Evolutionary conservation across 805 yeast species (phyloP).

Genomic region (Kodamaea kakaduensis): DNA sequence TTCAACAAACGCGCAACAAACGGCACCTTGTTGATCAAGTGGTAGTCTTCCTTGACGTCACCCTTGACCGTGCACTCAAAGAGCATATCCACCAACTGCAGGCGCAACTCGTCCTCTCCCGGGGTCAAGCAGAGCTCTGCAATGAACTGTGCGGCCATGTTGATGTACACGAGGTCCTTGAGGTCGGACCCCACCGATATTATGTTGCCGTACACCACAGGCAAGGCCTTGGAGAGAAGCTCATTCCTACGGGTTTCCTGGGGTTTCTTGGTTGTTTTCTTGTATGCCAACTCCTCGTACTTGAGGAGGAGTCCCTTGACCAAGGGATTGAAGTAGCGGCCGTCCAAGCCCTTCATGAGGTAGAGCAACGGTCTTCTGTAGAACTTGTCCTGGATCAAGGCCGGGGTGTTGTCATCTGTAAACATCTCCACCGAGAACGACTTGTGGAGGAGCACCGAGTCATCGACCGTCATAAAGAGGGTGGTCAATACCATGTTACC

Average conservation of each 20-base stretch:
- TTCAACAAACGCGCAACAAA: constrained; percentile 72
- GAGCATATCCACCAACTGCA: constrained; percentile 51
- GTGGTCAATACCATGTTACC: constrained; percentile 82
- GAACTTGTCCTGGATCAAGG: constrained; percentile 62
- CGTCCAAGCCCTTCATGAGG: constrained; percentile 71
- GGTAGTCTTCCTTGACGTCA: constrained; percentile 62
- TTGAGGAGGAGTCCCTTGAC: constrained; percentile 55
- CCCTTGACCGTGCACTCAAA: constrained; percentile 56
- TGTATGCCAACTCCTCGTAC: constrained; percentile 54
- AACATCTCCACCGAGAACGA: constrained; percentile 60
- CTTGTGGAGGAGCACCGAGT: constrained; percentile 77
- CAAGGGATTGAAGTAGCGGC: constrained; percentile 74
- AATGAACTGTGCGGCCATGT: constrained; percentile 79
- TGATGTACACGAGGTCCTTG: constrained; percentile 40
- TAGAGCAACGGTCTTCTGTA: constrained; percentile 88
- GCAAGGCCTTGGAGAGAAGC: constrained; percentile 59
- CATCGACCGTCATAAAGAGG: constrained; percentile 84
- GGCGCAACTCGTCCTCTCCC: constrained; percentile 39
- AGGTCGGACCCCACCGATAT: constrained; percentile 8
- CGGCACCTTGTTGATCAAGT: constrained; percentile 62
- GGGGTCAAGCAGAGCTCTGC: constrained; percentile 68
- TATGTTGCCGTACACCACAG: constrained; percentile 57
- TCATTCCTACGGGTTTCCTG: constrained; percentile 71
- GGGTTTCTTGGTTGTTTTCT: constrained; percentile 80
- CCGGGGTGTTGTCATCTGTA: constrained; percentile 46